phyloP scores from a whole-genome alignment of 495 filamentous ascomycete genomes.

The Talaromyces borbonicus region DNA sequence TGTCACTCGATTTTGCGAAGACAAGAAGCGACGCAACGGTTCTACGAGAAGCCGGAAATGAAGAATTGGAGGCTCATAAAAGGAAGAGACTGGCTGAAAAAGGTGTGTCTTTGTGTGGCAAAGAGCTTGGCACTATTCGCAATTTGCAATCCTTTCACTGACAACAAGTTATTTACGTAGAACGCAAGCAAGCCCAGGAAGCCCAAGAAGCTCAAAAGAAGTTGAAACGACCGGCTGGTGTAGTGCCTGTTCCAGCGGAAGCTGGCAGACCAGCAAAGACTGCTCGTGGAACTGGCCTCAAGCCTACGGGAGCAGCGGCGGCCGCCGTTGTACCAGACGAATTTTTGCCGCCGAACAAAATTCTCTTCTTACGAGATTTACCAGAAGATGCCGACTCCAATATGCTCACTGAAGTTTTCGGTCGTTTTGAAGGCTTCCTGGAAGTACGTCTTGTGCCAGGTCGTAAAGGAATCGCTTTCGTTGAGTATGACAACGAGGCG shows the following conservation, averaged over 20 bases:
- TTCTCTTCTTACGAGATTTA: conserved; percentile 88
- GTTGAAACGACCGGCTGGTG: conserved; percentile 61
- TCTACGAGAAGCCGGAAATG: conserved; percentile 54
- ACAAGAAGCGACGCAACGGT: conserved; percentile 87
- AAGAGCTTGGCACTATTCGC: neutral
- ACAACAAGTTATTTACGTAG: conserved; percentile 30
- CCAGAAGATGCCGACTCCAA: conserved; percentile 82
- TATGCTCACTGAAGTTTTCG: conserved; percentile 68
- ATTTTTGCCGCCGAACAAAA: conserved; percentile 94
- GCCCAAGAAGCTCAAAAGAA: conserved; percentile 73
- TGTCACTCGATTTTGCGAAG: conserved; percentile 77
- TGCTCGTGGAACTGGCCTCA: conserved; percentile 68
- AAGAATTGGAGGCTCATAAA: conserved; percentile 86
- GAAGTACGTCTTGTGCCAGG: conserved; percentile 86
- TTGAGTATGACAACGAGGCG: conserved; percentile 86
- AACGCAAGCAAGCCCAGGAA: conserved; percentile 84
- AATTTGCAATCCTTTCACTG: neutral
- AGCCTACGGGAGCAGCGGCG: conserved; percentile 58
- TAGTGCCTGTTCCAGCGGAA: conserved; percentile 36
- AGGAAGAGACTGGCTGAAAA: conserved; percentile 79
- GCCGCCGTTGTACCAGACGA: conserved; percentile 85
- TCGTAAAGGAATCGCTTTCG: conserved; percentile 84
- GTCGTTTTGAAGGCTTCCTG: conserved; percentile 85
- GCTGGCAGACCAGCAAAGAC: conserved; percentile 59
- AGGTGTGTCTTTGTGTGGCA: conserved; percentile 48